Evolutionary conservation across 225 moss, liverwort and hornwort species (phyloP).

Genomic region (Sphagnum tenellum): DNA sequence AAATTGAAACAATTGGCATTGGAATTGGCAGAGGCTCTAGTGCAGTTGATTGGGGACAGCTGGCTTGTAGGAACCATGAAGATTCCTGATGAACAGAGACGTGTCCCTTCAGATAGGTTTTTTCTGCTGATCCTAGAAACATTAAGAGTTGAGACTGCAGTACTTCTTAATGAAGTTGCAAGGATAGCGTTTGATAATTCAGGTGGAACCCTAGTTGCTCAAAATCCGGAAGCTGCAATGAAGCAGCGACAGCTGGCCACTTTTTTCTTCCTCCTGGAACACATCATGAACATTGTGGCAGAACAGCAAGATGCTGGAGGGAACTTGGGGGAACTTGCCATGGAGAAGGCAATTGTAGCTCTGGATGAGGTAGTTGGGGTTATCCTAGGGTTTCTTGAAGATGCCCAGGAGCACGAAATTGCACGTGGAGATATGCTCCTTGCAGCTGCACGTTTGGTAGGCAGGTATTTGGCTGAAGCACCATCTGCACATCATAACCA

Average conservation of each 20-base stretch:
- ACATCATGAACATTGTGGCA: conserved; percentile 51
- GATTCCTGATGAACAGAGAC: conserved; percentile 55
- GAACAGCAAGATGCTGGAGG: conserved; percentile 61
- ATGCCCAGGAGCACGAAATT: conserved; percentile 61
- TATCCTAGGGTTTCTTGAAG: conserved; percentile 76
- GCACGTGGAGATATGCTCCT: conserved; percentile 62
- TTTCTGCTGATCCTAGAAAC: conserved; percentile 85
- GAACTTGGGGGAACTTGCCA: conserved; percentile 40
- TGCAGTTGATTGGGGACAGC: conserved; percentile 63
- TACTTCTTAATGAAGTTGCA: conserved; percentile 77
- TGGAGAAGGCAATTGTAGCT: conserved; percentile 47
- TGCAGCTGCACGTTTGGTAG: conserved; percentile 67
- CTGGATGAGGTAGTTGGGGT: conserved; percentile 72
- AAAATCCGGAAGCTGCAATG: conserved; percentile 48
- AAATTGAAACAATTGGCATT: conserved; percentile 67
- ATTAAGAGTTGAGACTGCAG: conserved; percentile 81
- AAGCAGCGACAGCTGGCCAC: conserved; percentile 73
- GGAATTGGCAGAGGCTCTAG: conserved; percentile 69
- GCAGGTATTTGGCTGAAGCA: conserved; percentile 90
- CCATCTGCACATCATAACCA: conserved; percentile 65
- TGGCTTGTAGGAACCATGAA: conserved; percentile 76
- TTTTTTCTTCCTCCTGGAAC: conserved; percentile 67
- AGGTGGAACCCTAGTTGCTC: conserved; percentile 33
- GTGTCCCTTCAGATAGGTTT: conserved; percentile 71
- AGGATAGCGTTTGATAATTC: conserved; percentile 53